Evolutionary conservation across 352 stramenopile species (phyloP).

Genomic region (Phytophthora foliorum): DNA sequence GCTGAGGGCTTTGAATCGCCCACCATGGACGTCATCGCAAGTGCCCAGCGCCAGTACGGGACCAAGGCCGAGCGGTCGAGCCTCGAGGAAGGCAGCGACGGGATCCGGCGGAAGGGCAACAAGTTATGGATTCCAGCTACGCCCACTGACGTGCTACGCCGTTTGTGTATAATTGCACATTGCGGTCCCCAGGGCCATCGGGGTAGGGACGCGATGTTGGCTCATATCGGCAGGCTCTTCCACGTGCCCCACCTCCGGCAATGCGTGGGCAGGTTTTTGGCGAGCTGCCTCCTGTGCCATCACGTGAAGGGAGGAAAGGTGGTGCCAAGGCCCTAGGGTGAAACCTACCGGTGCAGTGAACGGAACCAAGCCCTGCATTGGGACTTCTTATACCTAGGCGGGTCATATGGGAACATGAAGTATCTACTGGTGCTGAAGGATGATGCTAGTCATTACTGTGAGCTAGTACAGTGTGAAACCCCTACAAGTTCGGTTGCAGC

Average conservation of each 20-base stretch:
- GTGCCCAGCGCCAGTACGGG: background rate
- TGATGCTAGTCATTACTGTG: constrained; percentile 36
- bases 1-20: constrained; percentile 16
- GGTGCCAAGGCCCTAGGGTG: constrained; percentile 10
- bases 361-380: constrained; percentile 34
- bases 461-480: constrained; percentile 36
- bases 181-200: constrained; percentile 11
- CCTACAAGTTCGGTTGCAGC: constrained; percentile 26
- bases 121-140: background rate
- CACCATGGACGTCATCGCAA: background rate
- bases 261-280: constrained; percentile 17
- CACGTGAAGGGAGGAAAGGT: constrained; percentile 23
- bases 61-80: background rate
- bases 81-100: background rate
- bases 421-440: constrained; percentile 18
- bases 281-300: constrained; percentile 17
- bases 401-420: constrained; percentile 20
- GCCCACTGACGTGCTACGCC: constrained; percentile 3
- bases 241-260: constrained; percentile 5
- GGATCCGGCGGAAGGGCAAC: background rate
- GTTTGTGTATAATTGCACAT: constrained; percentile 19
- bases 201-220: constrained; percentile 5
- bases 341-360: constrained; percentile 13
- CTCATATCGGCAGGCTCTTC: constrained; percentile 15
- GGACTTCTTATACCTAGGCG: constrained; percentile 42